These are phyloP conservation scores for Mimosa bimucronata DNA, from an alignment of 306 rosid species.

Conservation along the genomic window DNA sequence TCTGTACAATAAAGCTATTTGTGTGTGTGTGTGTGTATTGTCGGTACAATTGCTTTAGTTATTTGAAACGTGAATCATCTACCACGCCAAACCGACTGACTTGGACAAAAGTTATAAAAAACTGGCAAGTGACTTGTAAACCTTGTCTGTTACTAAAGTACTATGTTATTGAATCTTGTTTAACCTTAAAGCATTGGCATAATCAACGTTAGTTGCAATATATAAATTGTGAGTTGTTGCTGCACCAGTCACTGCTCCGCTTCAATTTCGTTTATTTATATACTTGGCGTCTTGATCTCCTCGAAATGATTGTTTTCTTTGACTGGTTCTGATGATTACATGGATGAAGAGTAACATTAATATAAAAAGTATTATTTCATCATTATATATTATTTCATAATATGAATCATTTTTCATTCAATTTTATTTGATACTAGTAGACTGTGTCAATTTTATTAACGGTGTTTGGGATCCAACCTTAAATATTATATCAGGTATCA, in stretches of 20 bases:
- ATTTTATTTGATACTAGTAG: too few species aligned
- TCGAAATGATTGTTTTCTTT: background rate
- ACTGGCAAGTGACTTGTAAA: constrained; percentile 20
- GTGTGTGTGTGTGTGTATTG: too few species aligned
- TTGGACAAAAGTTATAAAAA: constrained; percentile 29
- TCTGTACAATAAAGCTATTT: background rate
- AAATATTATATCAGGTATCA: too few species aligned
- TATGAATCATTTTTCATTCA: too few species aligned
- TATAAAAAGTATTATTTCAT: too few species aligned
- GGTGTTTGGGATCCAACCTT: background rate
- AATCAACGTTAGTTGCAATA: constrained; percentile 28
- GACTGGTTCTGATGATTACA: too few species aligned
- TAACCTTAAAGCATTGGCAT: constrained; percentile 21
- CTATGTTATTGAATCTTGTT: constrained; percentile 23
- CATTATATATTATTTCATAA: too few species aligned
- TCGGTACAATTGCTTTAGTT: constrained; percentile 19
- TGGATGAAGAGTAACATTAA: too few species aligned
- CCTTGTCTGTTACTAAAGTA: constrained; percentile 23
- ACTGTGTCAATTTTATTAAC: too few species aligned
- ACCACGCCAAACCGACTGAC: constrained; percentile 40
- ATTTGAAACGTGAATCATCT: constrained; percentile 45
- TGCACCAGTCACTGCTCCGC: background rate
- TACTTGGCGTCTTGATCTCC: background rate
- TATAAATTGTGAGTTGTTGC: constrained; percentile 23
- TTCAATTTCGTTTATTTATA: background rate